A percentile compares a stretch with the other conserved stretches of the same genome.
phyloP scores from a whole-genome alignment of 73 alveolate genomes.

The Uronychia binucleata region DNA sequence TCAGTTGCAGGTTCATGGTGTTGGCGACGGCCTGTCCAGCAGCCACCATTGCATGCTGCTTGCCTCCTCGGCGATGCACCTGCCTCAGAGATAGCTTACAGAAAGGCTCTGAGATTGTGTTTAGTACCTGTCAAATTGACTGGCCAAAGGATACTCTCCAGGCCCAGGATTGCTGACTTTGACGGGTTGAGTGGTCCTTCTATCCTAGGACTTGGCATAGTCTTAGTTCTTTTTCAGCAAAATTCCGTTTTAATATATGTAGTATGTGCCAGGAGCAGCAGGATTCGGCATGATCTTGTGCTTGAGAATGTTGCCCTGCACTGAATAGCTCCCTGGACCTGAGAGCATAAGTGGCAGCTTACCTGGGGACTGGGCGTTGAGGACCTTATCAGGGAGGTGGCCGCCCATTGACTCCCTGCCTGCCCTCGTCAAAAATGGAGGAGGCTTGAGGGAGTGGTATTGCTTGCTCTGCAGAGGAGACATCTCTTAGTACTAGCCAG shows the following conservation, averaged over 20 bases:
- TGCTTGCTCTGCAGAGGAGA: background rate
- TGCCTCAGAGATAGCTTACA: too few species aligned
- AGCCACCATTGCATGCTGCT: too few species aligned
- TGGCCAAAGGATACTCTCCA: background rate
- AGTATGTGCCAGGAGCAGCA: background rate
- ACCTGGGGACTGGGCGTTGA: background rate
- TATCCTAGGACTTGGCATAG: background rate
- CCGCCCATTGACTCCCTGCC: background rate
- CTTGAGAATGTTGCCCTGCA: background rate
- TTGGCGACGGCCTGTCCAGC: too few species aligned
- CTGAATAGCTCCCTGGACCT: background rate
- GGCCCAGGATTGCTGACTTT: background rate
- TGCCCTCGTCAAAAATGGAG: background rate
- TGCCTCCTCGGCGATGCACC: too few species aligned
- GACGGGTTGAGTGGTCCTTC: background rate
- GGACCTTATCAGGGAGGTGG: background rate
- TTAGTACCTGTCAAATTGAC: background rate
- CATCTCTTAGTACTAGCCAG: background rate
- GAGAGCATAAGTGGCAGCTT: background rate
- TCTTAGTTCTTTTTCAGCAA: background rate
- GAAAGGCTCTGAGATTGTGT: too few species aligned
- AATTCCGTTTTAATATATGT: background rate
- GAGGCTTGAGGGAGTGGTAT: background rate
- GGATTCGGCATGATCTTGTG: background rate
- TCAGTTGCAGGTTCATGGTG: too few species aligned